phyloP scores from a whole-genome alignment of 805 yeast species.

The Lipomyces chichibuensis region DNA sequence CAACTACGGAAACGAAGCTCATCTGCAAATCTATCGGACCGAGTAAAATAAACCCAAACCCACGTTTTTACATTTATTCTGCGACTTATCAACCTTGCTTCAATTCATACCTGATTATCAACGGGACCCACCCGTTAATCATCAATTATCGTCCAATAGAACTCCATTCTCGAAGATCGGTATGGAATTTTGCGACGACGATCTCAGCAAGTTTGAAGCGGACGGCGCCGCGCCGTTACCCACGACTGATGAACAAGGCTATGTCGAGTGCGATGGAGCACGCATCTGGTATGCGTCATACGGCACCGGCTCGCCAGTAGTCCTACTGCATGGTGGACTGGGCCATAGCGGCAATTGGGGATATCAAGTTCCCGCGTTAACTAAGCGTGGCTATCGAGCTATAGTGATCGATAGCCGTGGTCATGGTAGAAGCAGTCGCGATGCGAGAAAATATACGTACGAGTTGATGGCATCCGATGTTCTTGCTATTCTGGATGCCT shows the following conservation, averaged over 20 bases:
- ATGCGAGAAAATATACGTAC: not conserved
- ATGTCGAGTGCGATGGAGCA: not conserved
- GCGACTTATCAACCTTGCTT: too few species aligned
- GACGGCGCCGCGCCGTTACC: constrained; percentile 6
- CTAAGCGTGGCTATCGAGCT: constrained; percentile 2
- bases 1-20: too few species aligned
- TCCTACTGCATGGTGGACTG: constrained; percentile 1
- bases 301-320: constrained; percentile 4
- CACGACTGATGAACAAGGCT: not conserved
- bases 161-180: not conserved
- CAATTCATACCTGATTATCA: too few species aligned
- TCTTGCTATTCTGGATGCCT: not conserved
- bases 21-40: too few species aligned
- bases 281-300: constrained; percentile 6
- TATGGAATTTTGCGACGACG: constrained; percentile 2
- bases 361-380: not conserved
- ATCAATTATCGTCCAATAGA: too few species aligned
- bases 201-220: not conserved
- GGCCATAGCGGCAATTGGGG: constrained; percentile 6
- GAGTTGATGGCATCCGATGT: constrained; percentile 5
- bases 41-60: too few species aligned
- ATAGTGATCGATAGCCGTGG: constrained; percentile 3
- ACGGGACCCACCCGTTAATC: too few species aligned
- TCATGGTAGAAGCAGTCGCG: constrained; percentile 5
- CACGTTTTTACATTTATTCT: too few species aligned